Conservation (phyloP, 306 rosid genomes). For the Gillenia trifoliata region DNA sequence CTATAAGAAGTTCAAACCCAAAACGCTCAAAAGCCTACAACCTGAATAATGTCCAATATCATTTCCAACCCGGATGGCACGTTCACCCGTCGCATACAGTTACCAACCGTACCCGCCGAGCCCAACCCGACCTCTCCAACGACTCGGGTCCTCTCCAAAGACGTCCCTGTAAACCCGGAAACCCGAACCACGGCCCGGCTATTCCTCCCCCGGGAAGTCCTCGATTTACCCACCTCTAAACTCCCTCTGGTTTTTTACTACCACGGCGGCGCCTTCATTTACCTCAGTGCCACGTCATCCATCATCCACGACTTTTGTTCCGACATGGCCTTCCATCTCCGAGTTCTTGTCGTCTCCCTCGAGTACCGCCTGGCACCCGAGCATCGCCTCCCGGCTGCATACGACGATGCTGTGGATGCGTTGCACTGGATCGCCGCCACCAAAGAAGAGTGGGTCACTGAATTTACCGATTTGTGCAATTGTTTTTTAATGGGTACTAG, state of each 20-base stretch:
- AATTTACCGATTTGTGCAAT: slow-evolving; percentile 20
- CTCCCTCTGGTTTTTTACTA: neutral
- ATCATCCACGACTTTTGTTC: slow-evolving; percentile 29
- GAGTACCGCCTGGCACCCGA: slow-evolving; percentile 37
- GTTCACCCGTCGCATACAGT: neutral
- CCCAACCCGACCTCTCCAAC: neutral
- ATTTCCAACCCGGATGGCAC: slow-evolving; percentile 6
- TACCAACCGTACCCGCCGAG: neutral
- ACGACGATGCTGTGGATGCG: slow-evolving; percentile 37
- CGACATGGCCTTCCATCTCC: slow-evolving; percentile 15
- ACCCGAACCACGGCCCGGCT: neutral
- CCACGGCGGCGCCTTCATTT: neutral
- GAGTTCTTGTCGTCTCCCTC: slow-evolving; percentile 23
- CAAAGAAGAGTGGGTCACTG: slow-evolving; percentile 24
- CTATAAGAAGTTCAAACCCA: neutral
- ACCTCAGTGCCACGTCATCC: slow-evolving; percentile 18
- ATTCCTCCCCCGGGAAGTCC: neutral
- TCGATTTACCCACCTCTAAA: neutral
- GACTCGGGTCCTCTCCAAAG: neutral
- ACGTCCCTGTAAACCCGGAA: neutral
- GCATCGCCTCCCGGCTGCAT: slow-evolving; percentile 35
- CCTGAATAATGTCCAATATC: neutral
- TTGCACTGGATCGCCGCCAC: slow-evolving; percentile 26
- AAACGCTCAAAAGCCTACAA: neutral
- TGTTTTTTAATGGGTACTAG: slow-evolving; percentile 40